Base-by-base conservation (phyloP, 2,329 filamentous ascomycete species). In the Dryadomyces quercivorus region DNA sequence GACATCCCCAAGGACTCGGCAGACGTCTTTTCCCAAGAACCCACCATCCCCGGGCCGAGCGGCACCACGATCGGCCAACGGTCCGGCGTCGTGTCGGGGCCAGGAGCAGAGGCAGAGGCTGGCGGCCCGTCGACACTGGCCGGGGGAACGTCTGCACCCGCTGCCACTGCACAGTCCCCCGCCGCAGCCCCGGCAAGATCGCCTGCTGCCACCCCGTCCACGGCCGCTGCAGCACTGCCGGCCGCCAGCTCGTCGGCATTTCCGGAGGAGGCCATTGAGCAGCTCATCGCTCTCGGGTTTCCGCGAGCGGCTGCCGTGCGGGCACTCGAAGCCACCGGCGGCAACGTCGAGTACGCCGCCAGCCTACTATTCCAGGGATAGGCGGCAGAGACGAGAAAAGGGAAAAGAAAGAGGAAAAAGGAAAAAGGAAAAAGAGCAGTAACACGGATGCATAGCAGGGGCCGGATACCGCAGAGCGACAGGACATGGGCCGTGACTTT, bases 1-100 rank as follows among this genome's bases (percentile, higher is more conserved):
- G 92, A 98, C 60, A 95, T 97, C 52, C 93, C 93, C n/a, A 94
- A 86, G 67, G 80, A 85, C 49, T 75, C 82, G 46, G 86, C 91
- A 61, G 84, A 87, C 57, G 80, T 81, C 3, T 75, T 84, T 57
- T 78, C 84, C 52, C 78, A 87, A 55, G 92, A 97, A 69, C 90
- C 91, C 5, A 89, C 85, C 15, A 80, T 97, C 50, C 78, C 83
- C 47, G 93, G 93, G 0, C 88, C 91, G 0, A 87, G 86, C 43
- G 92, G 91, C n/a, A 94, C 88, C 12, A 84, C 88, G 50, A 89
- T 97, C 58, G 92, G 92, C 46, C 84, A 86, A 50, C 80, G 84
- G 55, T 86, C 90, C 2, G 93, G 93, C 16, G 89, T 86, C 26
- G 81, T 93, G 21, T 79, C 77, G 49, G 79, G 70, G 9, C 76